Evolutionary conservation across 164 flowering plant genomes (phyloP), one percentile per base, ranked within the genome.

Genomic region (Echeveria elegans): DNA sequence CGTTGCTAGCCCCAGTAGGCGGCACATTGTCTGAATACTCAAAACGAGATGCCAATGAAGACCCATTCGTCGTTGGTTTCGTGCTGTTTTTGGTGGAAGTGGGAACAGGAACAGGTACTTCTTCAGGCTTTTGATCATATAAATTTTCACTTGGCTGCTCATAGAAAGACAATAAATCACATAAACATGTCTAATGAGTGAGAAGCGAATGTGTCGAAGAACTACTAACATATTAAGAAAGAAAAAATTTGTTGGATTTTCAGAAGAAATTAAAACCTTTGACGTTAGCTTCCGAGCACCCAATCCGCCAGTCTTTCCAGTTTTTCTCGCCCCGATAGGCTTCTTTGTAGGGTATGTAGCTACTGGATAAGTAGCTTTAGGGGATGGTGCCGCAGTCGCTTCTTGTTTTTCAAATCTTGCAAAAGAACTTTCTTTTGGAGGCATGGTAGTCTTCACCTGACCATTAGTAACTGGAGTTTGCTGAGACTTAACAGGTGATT

Each of bases 121-220:
- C 98, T 77, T 86, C 90, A 67, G 98, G 98, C 82, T 89, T 90
- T 75, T 94, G 98, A 31, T 94, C 97, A 82, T 89, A 94, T 11
- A 94, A 86, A 82, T 78, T 83, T 75, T 90, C 98, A 78, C 74
- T 94, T 67, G 97, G 75, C 98, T 94, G 92, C 85, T 75, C 28
- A 53, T 67, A 36, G 11, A 23, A 68, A 15, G 29, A 5, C 1
- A 29, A 10, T 38, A 3, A 21, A 37, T 30, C 64, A 30, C 1
- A 11, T 29, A 31, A 62, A 62, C 12, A 21, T 16, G 14, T 30
- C 40, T 16, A 11, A 38, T 38, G n/a, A n/a, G n/a, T n/a, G n/a
- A 38, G 12, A 23, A 53, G 59, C 41, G 11, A 4, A 38, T 8
- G 12, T 8, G 8, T 14, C 24, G 59, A 8, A 2, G 15, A 53